A percentile compares a stretch with the other conserved stretches of the same genome.
Evolutionary conservation across 306 rosid species (phyloP).

Genomic region (Morella rubra): DNA sequence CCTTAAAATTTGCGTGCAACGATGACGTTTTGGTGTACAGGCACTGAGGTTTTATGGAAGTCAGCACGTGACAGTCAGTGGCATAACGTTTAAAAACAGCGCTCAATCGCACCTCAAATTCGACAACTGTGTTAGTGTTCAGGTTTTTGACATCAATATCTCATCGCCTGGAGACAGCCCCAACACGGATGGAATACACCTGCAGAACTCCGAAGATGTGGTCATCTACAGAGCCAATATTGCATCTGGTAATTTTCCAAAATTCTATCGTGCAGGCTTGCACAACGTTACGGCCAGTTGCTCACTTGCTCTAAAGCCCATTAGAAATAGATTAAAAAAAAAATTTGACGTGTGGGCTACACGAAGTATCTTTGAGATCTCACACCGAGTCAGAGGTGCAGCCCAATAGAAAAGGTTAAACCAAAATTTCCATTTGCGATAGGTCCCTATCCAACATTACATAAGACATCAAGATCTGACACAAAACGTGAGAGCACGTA

Average conservation of each 20-base stretch:
- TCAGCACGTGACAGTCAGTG: slow-evolving; percentile 50
- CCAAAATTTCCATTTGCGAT: background rate
- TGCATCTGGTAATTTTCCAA: slow-evolving; percentile 53
- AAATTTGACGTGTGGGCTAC: too few species aligned
- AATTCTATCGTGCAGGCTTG: background rate
- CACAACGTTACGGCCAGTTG: background rate
- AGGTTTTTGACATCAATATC: slow-evolving; percentile 41
- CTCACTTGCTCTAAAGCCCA: background rate
- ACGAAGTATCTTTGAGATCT: too few species aligned
- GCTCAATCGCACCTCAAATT: slow-evolving; percentile 63
- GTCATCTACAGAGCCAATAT: slow-evolving; percentile 46
- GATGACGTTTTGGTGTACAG: slow-evolving; percentile 24
- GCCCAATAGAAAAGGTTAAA: too few species aligned
- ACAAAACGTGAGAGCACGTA: background rate
- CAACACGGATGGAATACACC: slow-evolving; percentile 81
- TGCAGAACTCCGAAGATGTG: slow-evolving; percentile 56
- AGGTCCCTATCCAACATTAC: background rate
- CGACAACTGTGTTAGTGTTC: slow-evolving; percentile 55
- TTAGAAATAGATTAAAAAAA: too few species aligned
- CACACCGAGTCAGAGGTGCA: too few species aligned
- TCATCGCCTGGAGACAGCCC: slow-evolving; percentile 78
- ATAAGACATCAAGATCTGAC: background rate
- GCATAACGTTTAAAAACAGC: slow-evolving; percentile 69
- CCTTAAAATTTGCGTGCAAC: background rate
- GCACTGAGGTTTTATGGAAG: slow-evolving; percentile 79